Evolutionary conservation across 2,329 filamentous ascomycete species (phyloP).

Genomic region (Emydomyces testavorans): DNA sequence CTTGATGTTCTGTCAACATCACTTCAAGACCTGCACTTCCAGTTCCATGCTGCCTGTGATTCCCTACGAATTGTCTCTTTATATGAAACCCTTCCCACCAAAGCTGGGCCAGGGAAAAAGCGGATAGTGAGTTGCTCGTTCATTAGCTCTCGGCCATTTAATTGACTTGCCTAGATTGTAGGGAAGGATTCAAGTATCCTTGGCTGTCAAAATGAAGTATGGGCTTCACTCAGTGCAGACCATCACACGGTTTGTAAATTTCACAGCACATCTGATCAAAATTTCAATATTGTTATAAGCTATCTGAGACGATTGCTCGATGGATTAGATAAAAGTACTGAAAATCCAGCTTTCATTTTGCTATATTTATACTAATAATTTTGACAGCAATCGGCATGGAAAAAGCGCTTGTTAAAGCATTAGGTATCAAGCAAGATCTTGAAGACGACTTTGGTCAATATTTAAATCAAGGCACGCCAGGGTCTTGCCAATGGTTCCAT

Average conservation of each 20-base stretch:
- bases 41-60: conserved; percentile 32
- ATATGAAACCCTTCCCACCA: conserved; percentile 32
- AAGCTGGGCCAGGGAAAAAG: conserved; percentile 15
- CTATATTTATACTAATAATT: not conserved
- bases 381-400: conserved; percentile 6
- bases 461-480: conserved; percentile 12
- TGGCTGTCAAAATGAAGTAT: conserved; percentile 33
- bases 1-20: conserved; percentile 27
- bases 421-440: not conserved
- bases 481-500: conserved; percentile 19
- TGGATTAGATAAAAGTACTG: not conserved
- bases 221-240: conserved; percentile 30
- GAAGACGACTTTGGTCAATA: conserved; percentile 15
- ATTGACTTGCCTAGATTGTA: conserved; percentile 17
- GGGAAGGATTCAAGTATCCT: conserved; percentile 34
- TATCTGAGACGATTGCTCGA: not conserved
- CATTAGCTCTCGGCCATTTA: not conserved
- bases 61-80: conserved; percentile 34
- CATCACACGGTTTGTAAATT: conserved; percentile 36
- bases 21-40: conserved; percentile 33
- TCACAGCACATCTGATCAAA: conserved; percentile 25
- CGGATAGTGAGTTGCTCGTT: conserved; percentile 3
- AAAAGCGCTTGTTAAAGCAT: conserved; percentile 1
- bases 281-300: conserved; percentile 23
- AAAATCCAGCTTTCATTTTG: not conserved